Percentiles rank a stretch among this genome's conserved stretches.
These are phyloP conservation scores for Rutstroemia sp. DNA, from an alignment of 2,329 filamentous ascomycete species.

Conservation along the genomic window DNA sequence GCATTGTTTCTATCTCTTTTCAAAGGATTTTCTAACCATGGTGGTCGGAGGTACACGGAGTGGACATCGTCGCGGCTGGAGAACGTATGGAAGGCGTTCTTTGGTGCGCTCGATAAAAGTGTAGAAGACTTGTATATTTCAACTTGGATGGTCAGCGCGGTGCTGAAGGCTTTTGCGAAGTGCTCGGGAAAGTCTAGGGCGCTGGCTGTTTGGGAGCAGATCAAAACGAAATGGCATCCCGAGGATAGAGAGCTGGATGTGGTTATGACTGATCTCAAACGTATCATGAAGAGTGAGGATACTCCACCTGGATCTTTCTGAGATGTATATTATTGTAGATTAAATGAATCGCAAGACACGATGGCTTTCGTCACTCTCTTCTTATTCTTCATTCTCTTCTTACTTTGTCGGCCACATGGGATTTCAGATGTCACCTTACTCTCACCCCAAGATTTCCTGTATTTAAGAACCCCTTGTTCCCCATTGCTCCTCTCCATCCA, in stretches of 20 bases:
- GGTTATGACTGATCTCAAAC: slow-evolving; percentile 20
- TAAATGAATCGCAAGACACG: neutral
- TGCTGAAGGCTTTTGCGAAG: slow-evolving; percentile 55
- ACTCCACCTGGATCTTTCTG: neutral
- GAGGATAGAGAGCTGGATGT: slow-evolving; percentile 25
- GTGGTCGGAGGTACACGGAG: slow-evolving; percentile 53
- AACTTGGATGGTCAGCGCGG: slow-evolving; percentile 54
- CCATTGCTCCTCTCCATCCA: slow-evolving; percentile 85
- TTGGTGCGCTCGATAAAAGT: slow-evolving; percentile 43
- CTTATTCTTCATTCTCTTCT: too few species aligned
- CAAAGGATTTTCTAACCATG: slow-evolving; percentile 72
- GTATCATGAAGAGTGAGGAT: neutral
- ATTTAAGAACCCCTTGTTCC: slow-evolving; percentile 76
- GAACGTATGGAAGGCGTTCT: slow-evolving; percentile 58
- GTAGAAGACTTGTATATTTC: slow-evolving; percentile 43
- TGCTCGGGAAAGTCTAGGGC: slow-evolving; percentile 26
- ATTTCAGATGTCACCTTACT: neutral
- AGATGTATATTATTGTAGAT: neutral
- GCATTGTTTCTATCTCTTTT: slow-evolving; percentile 75
- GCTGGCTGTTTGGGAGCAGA: slow-evolving; percentile 26
- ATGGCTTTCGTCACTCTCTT: neutral
- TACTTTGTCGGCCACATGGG: too few species aligned
- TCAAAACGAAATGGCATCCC: slow-evolving; percentile 27
- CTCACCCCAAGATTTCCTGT: slow-evolving; percentile 71
- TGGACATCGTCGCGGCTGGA: slow-evolving; percentile 70